phyloP scores from a whole-genome alignment of 352 stramenopile species.

The Phytophthora chlamydospora region DNA sequence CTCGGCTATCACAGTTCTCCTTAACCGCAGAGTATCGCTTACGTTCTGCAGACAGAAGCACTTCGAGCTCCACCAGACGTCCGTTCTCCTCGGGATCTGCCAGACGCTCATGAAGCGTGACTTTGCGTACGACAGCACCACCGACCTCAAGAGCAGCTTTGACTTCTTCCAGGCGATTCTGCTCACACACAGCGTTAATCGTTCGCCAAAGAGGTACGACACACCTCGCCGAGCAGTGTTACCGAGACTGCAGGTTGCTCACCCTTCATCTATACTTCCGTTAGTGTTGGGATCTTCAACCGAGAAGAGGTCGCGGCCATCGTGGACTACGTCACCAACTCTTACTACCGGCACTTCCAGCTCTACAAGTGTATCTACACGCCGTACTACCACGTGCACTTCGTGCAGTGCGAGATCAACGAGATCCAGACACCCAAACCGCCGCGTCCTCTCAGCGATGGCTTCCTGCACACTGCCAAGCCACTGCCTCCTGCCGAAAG shows the following conservation, averaged over 20 bases:
- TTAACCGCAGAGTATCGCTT: constrained; percentile 25
- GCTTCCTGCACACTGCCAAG: constrained; percentile 41
- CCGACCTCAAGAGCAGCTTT: constrained; percentile 61
- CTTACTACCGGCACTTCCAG: constrained; percentile 83
- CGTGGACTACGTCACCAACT: constrained; percentile 78
- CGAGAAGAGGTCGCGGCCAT: constrained; percentile 53
- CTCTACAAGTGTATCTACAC: constrained; percentile 87
- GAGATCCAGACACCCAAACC: constrained; percentile 47
- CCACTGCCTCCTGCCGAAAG: constrained; percentile 5
- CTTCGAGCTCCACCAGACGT: constrained; percentile 63
- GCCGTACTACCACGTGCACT: constrained; percentile 56
- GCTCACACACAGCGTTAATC: constrained; percentile 71
- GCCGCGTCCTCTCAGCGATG: constrained; percentile 45
- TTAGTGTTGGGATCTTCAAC: constrained; percentile 66
- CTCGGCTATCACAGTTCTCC: constrained; percentile 5
- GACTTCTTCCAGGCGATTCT: constrained; percentile 63
- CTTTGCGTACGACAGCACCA: constrained; percentile 47
- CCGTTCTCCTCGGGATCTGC: constrained; percentile 70
- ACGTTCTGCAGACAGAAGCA: constrained; percentile 74
- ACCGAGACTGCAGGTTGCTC: background rate
- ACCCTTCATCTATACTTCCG: background rate
- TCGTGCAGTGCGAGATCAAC: constrained; percentile 55
- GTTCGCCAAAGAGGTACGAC: constrained; percentile 66
- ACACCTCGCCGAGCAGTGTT: background rate
- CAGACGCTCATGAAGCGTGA: constrained; percentile 72